These are phyloP conservation scores for Thermoascus crustaceus DNA, from an alignment of 2,329 filamentous ascomycete species.

Conservation along the genomic window DNA sequence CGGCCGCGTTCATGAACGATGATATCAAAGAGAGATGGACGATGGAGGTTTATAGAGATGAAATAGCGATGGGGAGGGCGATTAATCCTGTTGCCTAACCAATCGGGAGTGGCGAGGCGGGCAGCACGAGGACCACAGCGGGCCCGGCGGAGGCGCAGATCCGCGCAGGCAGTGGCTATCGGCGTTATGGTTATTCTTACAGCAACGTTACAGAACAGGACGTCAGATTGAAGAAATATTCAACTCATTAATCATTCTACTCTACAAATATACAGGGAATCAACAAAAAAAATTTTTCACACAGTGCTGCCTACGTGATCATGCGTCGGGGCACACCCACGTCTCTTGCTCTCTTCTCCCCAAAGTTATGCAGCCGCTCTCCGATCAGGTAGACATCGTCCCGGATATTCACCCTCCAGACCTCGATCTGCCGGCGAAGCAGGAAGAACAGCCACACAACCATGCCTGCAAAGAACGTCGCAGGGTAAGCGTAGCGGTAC, in stretches of 20 bases:
- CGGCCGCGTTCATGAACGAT: too few relatives aligned
- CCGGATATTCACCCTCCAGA: slow-evolving; percentile 73
- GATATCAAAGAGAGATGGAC: too few relatives aligned
- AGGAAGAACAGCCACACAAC: slow-evolving; percentile 35
- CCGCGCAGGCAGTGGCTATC: slow-evolving; percentile 21
- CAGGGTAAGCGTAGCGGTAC: slow-evolving; percentile 69
- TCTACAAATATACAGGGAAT: slow-evolving; percentile 3
- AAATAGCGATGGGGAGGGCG: too few relatives aligned
- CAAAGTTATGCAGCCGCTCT: slow-evolving; percentile 90
- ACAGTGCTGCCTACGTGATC: slow-evolving; percentile 21
- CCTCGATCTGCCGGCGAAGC: slow-evolving; percentile 49
- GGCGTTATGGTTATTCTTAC: background rate
- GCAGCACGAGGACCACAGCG: too few relatives aligned
- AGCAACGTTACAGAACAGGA: too few relatives aligned
- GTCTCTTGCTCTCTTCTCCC: slow-evolving; percentile 45
- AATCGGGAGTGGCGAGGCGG: slow-evolving; percentile 26
- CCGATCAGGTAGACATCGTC: slow-evolving; percentile 97
- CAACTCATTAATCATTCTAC: slow-evolving; percentile 1
- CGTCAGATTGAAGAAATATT: too few relatives aligned
- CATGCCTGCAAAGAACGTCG: slow-evolving; percentile 47
- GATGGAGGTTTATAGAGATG: background rate
- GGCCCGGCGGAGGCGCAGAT: slow-evolving; percentile 20
- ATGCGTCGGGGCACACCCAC: slow-evolving; percentile 31
- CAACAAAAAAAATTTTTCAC: background rate
- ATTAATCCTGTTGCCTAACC: slow-evolving; percentile 39